Evolutionary conservation across 1,284 basidiomycete genomes (phyloP).

Genomic region (Pyrrhoderma noxium): DNA sequence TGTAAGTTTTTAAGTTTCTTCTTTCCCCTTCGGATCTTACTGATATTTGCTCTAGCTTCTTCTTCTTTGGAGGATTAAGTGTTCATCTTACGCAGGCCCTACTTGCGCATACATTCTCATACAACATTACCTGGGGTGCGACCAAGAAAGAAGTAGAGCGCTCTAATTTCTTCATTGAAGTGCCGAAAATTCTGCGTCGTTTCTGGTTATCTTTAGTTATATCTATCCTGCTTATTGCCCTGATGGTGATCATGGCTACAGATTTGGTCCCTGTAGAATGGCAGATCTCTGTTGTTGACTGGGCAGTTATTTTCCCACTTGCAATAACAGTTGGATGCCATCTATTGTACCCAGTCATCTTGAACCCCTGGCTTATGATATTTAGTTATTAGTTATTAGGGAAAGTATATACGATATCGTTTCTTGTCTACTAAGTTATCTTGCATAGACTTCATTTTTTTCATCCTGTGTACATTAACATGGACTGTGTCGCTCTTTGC

Average conservation of each 20-base stretch:
- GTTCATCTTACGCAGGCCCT: slow-evolving; percentile 69
- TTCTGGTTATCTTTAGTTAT: slow-evolving; percentile 62
- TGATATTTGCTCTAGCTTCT: slow-evolving; percentile 46
- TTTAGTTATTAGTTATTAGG: slow-evolving; percentile 43
- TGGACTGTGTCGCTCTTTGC: too few relatives aligned
- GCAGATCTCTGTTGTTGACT: slow-evolving; percentile 50
- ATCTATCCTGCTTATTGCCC: slow-evolving; percentile 38
- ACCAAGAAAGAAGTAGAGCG: slow-evolving; percentile 76
- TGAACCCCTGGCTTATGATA: slow-evolving; percentile 72
- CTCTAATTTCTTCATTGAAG: slow-evolving; percentile 84
- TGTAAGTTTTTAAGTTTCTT: slow-evolving; percentile 42
- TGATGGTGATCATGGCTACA: slow-evolving; percentile 50
- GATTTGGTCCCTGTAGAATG: slow-evolving; percentile 50
- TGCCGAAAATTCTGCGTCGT: slow-evolving; percentile 71
- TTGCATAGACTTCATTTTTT: too few relatives aligned
- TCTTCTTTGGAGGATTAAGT: slow-evolving; percentile 78
- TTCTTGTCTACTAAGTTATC: too few relatives aligned
- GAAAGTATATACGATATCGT: neutral
- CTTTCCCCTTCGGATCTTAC: slow-evolving; percentile 15
- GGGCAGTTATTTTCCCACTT: slow-evolving; percentile 67
- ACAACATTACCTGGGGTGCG: slow-evolving; percentile 78
- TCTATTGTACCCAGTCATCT: slow-evolving; percentile 67
- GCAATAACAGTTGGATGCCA: slow-evolving; percentile 58
- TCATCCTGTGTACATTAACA: too few relatives aligned
- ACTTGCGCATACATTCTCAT: slow-evolving; percentile 75